Percentiles rank a stretch among this genome's conserved stretches.
Conservation (phyloP, 495 filamentous ascomycete genomes). For the Ramalina intermedia region DNA sequence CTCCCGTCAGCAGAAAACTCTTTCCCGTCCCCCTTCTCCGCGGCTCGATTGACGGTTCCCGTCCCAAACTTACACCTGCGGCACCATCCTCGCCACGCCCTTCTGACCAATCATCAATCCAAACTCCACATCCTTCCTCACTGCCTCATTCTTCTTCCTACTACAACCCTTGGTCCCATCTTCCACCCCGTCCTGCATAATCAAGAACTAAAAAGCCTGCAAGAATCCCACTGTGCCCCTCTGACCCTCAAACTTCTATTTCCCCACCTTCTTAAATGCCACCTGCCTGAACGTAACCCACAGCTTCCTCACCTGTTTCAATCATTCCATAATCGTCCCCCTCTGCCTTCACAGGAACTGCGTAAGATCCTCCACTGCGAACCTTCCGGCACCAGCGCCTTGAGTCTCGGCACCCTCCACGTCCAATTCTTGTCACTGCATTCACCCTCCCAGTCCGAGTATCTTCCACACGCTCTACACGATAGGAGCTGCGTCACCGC, state of each 20-base stretch:
- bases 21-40: too few relatives aligned
- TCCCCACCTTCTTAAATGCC: background rate
- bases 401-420: background rate
- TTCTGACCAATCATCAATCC: background rate
- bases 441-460: slow-evolving; percentile 24
- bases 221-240: background rate
- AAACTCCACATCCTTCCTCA: background rate
- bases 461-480: slow-evolving; percentile 12
- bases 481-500: slow-evolving; percentile 12
- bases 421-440: slow-evolving; percentile 26
- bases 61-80: background rate
- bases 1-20: too few relatives aligned
- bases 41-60: background rate
- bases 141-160: background rate
- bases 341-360: background rate
- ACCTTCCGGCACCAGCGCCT: background rate
- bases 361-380: background rate
- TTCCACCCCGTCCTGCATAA: background rate
- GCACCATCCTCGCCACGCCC: background rate
- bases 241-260: background rate
- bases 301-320: background rate
- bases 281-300: background rate
- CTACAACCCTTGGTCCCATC: background rate
- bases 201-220: background rate
- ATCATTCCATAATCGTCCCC: background rate